A percentile compares a stretch with the other conserved stretches of the same genome.
These are phyloP conservation scores for Verbena officinalis DNA, from an alignment of 257 asterid genomes.

Conservation along the genomic window DNA sequence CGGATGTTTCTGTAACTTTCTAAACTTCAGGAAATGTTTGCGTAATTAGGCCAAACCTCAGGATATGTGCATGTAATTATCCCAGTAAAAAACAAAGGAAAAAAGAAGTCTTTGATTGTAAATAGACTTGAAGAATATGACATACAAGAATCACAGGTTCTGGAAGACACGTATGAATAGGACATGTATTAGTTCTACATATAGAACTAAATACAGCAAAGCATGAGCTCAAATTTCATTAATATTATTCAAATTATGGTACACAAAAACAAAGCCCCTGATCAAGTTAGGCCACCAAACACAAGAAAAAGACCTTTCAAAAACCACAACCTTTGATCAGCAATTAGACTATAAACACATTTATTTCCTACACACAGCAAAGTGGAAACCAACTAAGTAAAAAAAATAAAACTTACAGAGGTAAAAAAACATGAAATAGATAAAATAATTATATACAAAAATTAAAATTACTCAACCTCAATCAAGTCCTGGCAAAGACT, in stretches of 20 bases:
- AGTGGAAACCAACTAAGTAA: not conserved
- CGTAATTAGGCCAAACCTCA: too few relatives aligned
- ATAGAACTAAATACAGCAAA: not conserved
- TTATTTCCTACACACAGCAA: not conserved
- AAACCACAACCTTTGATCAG: not conserved
- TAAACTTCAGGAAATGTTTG: too few relatives aligned
- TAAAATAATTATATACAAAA: not conserved
- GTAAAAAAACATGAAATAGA: not conserved
- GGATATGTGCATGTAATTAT: too few relatives aligned
- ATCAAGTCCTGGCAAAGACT: conserved; percentile 42
- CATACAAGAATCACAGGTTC: not conserved
- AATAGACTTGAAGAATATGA: not conserved
- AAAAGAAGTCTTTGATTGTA: not conserved
- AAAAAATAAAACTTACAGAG: not conserved
- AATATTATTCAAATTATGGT: not conserved
- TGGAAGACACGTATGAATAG: not conserved
- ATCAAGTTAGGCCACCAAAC: conserved; percentile 3
- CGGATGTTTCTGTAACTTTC: too few relatives aligned
- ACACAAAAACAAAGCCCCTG: not conserved
- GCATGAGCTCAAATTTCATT: not conserved
- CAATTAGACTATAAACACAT: not conserved
- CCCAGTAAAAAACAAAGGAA: too few relatives aligned
- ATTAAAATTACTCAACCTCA: not conserved
- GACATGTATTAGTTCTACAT: not conserved
- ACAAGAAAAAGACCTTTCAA: not conserved